A percentile compares a stretch with the other conserved stretches of the same genome.
These are phyloP conservation scores for Kregervanrija fluxuum DNA, from an alignment of 805 yeast genomes.

Conservation along the genomic window DNA sequence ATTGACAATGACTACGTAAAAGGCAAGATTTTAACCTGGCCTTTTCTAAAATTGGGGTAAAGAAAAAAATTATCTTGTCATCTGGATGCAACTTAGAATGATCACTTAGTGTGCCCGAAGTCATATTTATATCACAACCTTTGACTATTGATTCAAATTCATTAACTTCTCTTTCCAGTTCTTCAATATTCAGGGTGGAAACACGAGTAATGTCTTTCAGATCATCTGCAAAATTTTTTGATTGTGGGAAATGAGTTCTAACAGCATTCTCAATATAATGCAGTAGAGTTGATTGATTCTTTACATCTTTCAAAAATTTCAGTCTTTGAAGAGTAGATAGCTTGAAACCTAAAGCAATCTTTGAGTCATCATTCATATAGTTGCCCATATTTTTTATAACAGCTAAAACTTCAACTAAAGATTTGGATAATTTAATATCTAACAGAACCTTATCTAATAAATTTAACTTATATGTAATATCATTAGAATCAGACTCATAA, in stretches of 20 bases:
- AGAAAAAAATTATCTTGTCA: constrained; percentile 50
- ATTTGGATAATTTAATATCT: constrained; percentile 42
- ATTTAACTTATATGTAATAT: constrained; percentile 47
- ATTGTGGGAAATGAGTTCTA: constrained; percentile 59
- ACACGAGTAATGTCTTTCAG: constrained; percentile 44
- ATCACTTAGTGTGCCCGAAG: constrained; percentile 60
- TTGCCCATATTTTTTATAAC: constrained; percentile 70
- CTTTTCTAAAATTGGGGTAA: constrained; percentile 30
- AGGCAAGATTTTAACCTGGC: constrained; percentile 39
- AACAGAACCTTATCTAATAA: constrained; percentile 54
- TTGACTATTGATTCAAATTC: constrained; percentile 46
- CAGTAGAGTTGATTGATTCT: constrained; percentile 61
- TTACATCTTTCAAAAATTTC: constrained; percentile 64
- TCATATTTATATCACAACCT: constrained; percentile 46
- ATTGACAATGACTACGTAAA: constrained; percentile 42
- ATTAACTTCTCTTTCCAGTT: constrained; percentile 49
- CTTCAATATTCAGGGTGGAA: constrained; percentile 57
- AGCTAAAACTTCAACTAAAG: constrained; percentile 51
- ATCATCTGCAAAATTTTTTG: constrained; percentile 55
- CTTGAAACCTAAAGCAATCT: constrained; percentile 64
- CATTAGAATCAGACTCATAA: constrained; percentile 61
- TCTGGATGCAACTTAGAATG: constrained; percentile 55
- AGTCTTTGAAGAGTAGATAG: constrained; percentile 62
- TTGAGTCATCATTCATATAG: constrained; percentile 67
- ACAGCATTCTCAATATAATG: constrained; percentile 68